These are phyloP conservation scores for Pythium volutum DNA, from an alignment of 352 stramenopile genomes.

Conservation along the genomic window DNA sequence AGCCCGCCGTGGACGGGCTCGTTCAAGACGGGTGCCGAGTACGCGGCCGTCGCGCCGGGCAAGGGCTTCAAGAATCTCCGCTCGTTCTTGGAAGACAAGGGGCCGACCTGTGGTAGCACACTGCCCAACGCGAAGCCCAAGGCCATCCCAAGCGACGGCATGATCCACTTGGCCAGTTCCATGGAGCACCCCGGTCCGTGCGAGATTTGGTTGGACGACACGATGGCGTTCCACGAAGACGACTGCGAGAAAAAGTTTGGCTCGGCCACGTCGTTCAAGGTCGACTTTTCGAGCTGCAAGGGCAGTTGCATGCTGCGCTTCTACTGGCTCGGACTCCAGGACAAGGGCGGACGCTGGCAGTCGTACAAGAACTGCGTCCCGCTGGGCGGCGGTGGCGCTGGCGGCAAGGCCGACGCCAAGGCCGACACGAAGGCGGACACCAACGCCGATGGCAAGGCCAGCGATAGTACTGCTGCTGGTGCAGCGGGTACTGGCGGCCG, in stretches of 20 bases:
- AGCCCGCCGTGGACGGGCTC: constrained; percentile 11
- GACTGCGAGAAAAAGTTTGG: constrained; percentile 23
- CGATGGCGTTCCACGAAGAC: constrained; percentile 20
- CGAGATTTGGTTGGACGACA: constrained; percentile 23
- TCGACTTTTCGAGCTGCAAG: constrained; percentile 24
- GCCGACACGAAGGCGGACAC: no score
- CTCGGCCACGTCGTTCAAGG: constrained; percentile 8
- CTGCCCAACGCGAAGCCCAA: constrained; percentile 16
- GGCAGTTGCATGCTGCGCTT: constrained; percentile 18
- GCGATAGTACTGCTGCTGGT: no score
- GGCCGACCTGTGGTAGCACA: constrained; percentile 20
- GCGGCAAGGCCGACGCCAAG: no score
- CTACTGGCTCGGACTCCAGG: constrained; percentile 29
- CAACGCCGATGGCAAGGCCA: no score
- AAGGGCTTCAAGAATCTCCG: constrained; percentile 18
- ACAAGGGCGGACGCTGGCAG: constrained; percentile 9
- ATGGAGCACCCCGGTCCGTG: constrained; percentile 20
- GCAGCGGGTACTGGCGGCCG: no score
- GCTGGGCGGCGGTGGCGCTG: background rate
- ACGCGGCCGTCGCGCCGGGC: constrained; percentile 4
- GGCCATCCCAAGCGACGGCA: constrained; percentile 18
- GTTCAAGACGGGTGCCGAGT: constrained; percentile 21
- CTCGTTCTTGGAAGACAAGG: constrained; percentile 26
- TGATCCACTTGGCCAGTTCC: constrained; percentile 12
- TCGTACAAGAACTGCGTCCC: constrained; percentile 20